Conservation (phyloP, 768 basidiomycete genomes). For the Tremella fuciformis region DNA sequence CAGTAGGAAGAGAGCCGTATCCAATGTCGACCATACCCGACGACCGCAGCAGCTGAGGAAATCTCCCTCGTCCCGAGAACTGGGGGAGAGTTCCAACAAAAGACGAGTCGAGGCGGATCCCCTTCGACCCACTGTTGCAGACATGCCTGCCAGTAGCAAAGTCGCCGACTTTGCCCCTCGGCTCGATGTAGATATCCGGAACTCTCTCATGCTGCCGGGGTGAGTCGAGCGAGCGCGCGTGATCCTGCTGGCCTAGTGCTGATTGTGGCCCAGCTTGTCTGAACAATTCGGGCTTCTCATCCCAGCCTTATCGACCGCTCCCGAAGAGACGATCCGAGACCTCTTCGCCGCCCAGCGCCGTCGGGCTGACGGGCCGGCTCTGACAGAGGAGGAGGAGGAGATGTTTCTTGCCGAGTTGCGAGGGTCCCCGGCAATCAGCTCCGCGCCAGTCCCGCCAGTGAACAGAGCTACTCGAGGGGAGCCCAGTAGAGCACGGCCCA, state of each 20-base stretch:
- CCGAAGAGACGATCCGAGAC: conserved; percentile 33
- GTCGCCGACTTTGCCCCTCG: conserved; percentile 26
- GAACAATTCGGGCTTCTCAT: conserved; percentile 44
- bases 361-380: conserved; percentile 26
- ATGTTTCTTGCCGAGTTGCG: conserved; percentile 41
- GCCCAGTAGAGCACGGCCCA: conserved; percentile 8
- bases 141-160: background rate
- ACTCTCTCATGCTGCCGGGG: conserved; percentile 45
- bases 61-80: background rate
- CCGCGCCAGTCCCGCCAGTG: too few relatives aligned
- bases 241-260: too few relatives aligned
- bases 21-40: conserved; percentile 1
- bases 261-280: conserved; percentile 21
- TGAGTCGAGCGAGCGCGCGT: conserved; percentile 13
- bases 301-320: conserved; percentile 32
- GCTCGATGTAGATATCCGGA: conserved; percentile 38
- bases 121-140: too few relatives aligned
- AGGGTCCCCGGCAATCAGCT: conserved; percentile 2
- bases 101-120: too few relatives aligned
- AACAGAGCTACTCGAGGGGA: too few relatives aligned
- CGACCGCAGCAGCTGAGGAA: background rate
- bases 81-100: background rate
- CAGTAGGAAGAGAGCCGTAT: background rate
- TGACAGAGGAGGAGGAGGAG: conserved; percentile 45
- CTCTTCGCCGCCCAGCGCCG: conserved; percentile 39